Evolutionary conservation across 257 asterid genomes (phyloP), one percentile per base, ranked within the genome.

Genomic region (Nicotiana otophora): DNA sequence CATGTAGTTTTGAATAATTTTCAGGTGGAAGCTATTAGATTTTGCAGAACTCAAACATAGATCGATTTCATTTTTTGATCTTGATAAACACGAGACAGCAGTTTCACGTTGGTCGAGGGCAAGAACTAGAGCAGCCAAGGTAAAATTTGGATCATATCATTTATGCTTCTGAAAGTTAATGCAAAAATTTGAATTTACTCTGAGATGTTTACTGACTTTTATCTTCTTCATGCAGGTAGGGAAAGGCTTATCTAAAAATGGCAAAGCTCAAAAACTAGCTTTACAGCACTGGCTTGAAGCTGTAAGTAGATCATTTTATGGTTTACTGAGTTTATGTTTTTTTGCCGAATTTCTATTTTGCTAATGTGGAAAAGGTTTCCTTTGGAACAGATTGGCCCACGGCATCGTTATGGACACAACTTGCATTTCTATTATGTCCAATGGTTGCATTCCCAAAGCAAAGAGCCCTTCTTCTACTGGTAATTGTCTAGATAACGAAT

Each of bases 211-310:
- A 3, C 58, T 20, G 34, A 20, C 14, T 15, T 10, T 11, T 42
- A 39, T 42, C 36, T 42, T 61, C 31, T 3, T 65, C 39, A 87
- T 84, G 79, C 87, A 92, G 97, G 97, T 96, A 1, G 99, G 99
- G 46, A 96, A 94, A 89, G 98, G 99, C 31, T 89, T 96, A 72
- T 96, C 97, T 0, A 89, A 94, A 90, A 93, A 94, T 76, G 82
- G 89, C 65, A 96, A 93, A 85, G 99, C 99, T 15, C 99, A 89
- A 74, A 95, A 96, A 84, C 92, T 96, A 60, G 99, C 99, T 19
- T 86, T 94, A 62, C 99, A 94, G 64, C 99, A 96, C 84, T 96
- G 99, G 99, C 97, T 96, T 1, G 98, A 96, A 88, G 99, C 98
- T 75, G 99, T 96, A 83, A 90, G 98, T 89, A 28, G 12, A 28